Evolutionary conservation across 805 yeast species (phyloP), one percentile per base, ranked within the genome.

Genomic region (Kuraishia cidri): DNA sequence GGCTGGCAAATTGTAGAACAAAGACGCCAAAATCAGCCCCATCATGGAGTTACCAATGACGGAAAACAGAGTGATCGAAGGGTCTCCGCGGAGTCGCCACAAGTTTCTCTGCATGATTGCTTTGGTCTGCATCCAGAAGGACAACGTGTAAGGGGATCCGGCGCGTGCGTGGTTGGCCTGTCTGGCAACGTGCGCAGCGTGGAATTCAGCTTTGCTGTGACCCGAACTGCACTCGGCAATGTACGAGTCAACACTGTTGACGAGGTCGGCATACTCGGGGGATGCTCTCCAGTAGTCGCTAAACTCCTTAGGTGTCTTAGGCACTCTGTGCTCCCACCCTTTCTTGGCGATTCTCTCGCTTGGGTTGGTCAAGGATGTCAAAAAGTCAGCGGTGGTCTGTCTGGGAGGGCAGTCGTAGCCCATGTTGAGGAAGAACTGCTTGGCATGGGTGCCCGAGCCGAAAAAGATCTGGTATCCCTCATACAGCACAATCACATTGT

Each of bases 321-420:
- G 92, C 15, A 79, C 78, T 34, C 48, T 50, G 25, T 57, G n/a
- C 14, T 69, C 78, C 43, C 38, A 60, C 2, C 81, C 84, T 16
- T 54, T 46, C 34, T 55, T 54, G 2, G 70, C 48, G 37, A 44
- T 54, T 48, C 87, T 66, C 32, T 78, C 86, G 5, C 58, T 56
- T 6, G 85, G 83, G 48, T 76, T 80, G 6, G 87, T 76, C 8
- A 79, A 63, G 2, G 84, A 73, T 2, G 86, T 79, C 45, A 79
- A 56, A 48, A 77, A 79, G 46, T 79, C 86, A 11, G 85, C 80
- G 10, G 84, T 73, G 3, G 81, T 66, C 57, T 77, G 83, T 45
- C 86, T 65, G 7, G 69, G 59, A 16, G 80, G 82, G 40, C 79
- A 75, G 24, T 59, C 56, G 47, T 60, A 79, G n/a, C 86, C 87